Base-by-base conservation (phyloP, 1,139 yeast genomes). In the Kluyveromyces sp. region DNA sequence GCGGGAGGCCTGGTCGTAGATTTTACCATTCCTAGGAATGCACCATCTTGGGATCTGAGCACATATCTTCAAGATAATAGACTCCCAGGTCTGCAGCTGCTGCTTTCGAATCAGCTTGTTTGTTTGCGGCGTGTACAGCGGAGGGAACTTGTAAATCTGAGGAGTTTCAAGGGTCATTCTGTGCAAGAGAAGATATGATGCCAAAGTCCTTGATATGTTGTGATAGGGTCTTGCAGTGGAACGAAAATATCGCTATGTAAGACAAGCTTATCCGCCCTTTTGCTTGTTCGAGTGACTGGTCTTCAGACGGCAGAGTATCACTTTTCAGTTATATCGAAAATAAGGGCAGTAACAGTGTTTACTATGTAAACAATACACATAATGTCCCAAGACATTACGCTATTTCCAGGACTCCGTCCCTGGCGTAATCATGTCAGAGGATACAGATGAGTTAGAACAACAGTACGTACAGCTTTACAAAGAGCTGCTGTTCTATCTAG, bases 101-200 rank as follows among this genome's bases (percentile, higher is more conserved):
- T 87, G 80, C 32, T 75, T 73, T 67, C 84, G 75, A 2, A 94
- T 82, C 16, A 86, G 79, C 37, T 79, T 75, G 56, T 92, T 92
- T 31, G 94, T 88, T 63, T 92, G 98, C 47, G 78, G 73, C 4
- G 97, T 92, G 66, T 82, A 92, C 54, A 92, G 77, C 0, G 98
- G 98, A 6, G 96, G 96, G 63, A 87, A 92, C 35, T 81, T 70
- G 63, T 87, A 86, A 34, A 89, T 84, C 41, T 79, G 70, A 6
- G 95, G 95, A 56, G 79, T 43, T 36, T 43, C 28, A 16, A 15
- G 40, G 8, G 42, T 34, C 42, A 39, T 34, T 34, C 13, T 3
- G n/a, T n/a, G n/a, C n/a, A n/a, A n/a, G n/a, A n/a, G n/a, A n/a
- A n/a, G n/a, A n/a, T n/a, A n/a, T n/a, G n/a, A n/a, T n/a, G n/a